Evolutionary conservation across 805 yeast genomes (phyloP), one percentile per base, ranked within the genome.

Genomic region (Kodamaea hsintzibuensis): DNA sequence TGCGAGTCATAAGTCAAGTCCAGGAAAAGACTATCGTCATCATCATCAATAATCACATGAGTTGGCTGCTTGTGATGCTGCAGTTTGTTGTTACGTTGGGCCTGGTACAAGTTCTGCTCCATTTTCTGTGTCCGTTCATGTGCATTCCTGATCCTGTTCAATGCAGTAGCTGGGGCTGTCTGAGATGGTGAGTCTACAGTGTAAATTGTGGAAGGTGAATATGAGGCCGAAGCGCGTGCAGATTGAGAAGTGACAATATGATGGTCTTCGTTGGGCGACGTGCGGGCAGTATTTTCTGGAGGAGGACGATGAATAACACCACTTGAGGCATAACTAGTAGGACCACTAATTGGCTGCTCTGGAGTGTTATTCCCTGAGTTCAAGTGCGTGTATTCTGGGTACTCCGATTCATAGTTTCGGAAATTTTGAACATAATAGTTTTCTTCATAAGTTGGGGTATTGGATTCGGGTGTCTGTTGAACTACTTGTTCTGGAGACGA

Each of bases 1-100:
- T 30, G 39, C 22, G 54, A 51, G 22, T 48, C 47, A 38, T 48
- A 47, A 3, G 58, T 53, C 18, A 53, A 13, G 27, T 58, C 61
- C 22, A 59, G 58, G 40, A 59, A 56, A 42, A 59, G 53, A 39
- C 60, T 56, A 39, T 59, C 62, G 38, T 52, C 53, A 18, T 59
- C 62, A 18, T 54, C 58, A 16, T 57, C 60, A 2, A 49, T 43
- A 14, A 56, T 50, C 10, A 43, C 38, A 17, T 45, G 48, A 2
- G 48, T 45, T 27, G 48, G 48, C 16, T 45, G 48, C 19, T 45
- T 45, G 25, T 45, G 48, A 10, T 3, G 22, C 19, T 40, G 40
- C 16, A 25, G 2, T n/a, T 44, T 43, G 48, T 45, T 35, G 17
- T 27, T 22, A 17, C 46, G 48, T 25, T 50, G 52, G 33, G 30